A percentile compares a stretch with the other conserved stretches of the same genome.
Evolutionary conservation across 2,329 filamentous ascomycete species (phyloP).

Genomic region (Monilinia polystroma): DNA sequence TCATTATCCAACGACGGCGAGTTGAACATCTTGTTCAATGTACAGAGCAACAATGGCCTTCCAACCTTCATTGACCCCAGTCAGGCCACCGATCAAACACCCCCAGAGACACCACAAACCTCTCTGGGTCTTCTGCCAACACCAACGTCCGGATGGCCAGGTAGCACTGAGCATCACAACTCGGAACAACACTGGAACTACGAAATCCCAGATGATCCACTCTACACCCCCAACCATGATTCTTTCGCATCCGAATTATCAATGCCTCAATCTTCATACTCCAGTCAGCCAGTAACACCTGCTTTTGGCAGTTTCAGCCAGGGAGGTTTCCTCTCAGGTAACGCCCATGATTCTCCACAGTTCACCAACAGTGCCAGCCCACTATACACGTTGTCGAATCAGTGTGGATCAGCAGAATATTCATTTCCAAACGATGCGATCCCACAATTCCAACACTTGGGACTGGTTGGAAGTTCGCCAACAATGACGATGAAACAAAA

Average conservation of each 20-base stretch:
- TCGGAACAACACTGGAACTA: constrained; percentile 32
- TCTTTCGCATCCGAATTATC: constrained; percentile 34
- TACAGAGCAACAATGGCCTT: background rate
- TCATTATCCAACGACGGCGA: constrained; percentile 30
- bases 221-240: constrained; percentile 37
- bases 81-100: constrained; percentile 28
- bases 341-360: constrained; percentile 31
- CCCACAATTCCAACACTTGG: constrained; percentile 24
- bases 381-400: constrained; percentile 33
- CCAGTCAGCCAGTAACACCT: constrained; percentile 39
- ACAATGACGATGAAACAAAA: constrained; percentile 36
- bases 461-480: constrained; percentile 27
- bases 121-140: constrained; percentile 26
- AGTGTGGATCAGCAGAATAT: constrained; percentile 33
- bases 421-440: constrained; percentile 31
- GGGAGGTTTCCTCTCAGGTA: constrained; percentile 28
- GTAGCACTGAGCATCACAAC: constrained; percentile 25
- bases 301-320: constrained; percentile 37
- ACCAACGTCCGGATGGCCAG: constrained; percentile 26
- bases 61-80: background rate
- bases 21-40: constrained; percentile 34
- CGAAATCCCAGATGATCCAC: constrained; percentile 35
- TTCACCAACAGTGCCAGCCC: constrained; percentile 33
- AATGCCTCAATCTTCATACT: constrained; percentile 35
- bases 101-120: constrained; percentile 38